Percentiles rank a stretch among this genome's conserved stretches.
Evolutionary conservation across 1,139 yeast genomes (phyloP).

Genomic region (Saccharomyces hybrid): DNA sequence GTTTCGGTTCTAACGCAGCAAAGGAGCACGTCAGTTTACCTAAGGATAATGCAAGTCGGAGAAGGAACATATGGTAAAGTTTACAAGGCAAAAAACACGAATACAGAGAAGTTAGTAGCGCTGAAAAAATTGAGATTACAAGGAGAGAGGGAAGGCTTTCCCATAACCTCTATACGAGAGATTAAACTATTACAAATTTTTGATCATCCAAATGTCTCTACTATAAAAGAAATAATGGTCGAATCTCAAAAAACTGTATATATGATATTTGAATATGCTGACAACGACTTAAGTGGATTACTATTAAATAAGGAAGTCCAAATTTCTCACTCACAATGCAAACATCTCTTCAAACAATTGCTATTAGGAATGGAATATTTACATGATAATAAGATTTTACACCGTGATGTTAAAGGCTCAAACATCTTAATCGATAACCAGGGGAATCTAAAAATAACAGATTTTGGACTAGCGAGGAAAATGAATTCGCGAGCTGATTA

Average conservation of each 20-base stretch:
- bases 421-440: conserved; percentile 66
- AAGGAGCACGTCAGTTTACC: conserved; percentile 24
- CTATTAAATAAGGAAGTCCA: conserved; percentile 65
- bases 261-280: conserved; percentile 91
- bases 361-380: conserved; percentile 74
- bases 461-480: conserved; percentile 86
- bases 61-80: conserved; percentile 84
- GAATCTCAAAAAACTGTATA: conserved; percentile 63
- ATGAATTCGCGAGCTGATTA: conserved; percentile 52
- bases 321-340: conserved; percentile 60
- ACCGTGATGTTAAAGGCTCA: conserved; percentile 92
- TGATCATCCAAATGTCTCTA: conserved; percentile 73
- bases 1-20: conserved; percentile 13
- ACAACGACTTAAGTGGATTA: conserved; percentile 86
- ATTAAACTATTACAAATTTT: conserved; percentile 81
- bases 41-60: conserved; percentile 47
- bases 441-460: conserved; percentile 80
- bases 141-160: conserved; percentile 87
- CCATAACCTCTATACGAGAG: conserved; percentile 91
- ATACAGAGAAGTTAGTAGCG: conserved; percentile 72
- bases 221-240: conserved; percentile 83
- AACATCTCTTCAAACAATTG: conserved; percentile 67
- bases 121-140: conserved; percentile 77
- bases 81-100: conserved; percentile 41
- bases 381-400: conserved; percentile 72